Percentiles rank a stretch among this genome's conserved stretches.
Evolutionary conservation across 306 rosid genomes (phyloP).

Genomic region (Senna siamea): DNA sequence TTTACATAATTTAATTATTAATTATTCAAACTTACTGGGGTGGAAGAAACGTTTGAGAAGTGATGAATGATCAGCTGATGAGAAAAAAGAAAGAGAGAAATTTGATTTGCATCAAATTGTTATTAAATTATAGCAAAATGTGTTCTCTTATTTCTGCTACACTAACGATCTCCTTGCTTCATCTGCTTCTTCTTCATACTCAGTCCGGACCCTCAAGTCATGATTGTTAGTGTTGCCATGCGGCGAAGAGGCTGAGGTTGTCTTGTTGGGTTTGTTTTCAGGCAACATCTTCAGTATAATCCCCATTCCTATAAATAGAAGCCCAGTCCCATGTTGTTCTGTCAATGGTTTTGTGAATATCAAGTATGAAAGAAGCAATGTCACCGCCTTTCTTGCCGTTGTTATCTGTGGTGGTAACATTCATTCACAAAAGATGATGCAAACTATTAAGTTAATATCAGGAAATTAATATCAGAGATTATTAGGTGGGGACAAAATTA

Average conservation of each 20-base stretch:
- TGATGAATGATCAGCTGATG: too few relatives aligned
- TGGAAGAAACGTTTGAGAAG: too few relatives aligned
- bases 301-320: slow-evolving; percentile 87
- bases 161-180: slow-evolving; percentile 77
- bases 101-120: too few relatives aligned
- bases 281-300: slow-evolving; percentile 88
- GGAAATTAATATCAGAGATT: too few relatives aligned
- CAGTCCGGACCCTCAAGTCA: slow-evolving; percentile 34
- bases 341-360: slow-evolving; percentile 95
- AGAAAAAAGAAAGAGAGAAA: too few relatives aligned
- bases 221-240: slow-evolving; percentile 4
- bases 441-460: too few relatives aligned
- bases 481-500: too few relatives aligned
- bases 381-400: slow-evolving; percentile 95
- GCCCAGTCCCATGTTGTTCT: slow-evolving; percentile 89
- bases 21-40: too few relatives aligned
- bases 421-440: slow-evolving; percentile 1
- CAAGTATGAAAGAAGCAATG: slow-evolving; percentile 81
- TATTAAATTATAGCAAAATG: too few relatives aligned
- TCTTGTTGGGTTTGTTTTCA: slow-evolving; percentile 48
- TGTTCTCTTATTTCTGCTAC: too few relatives aligned
- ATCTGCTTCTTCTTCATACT: slow-evolving; percentile 38
- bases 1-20: too few relatives aligned
- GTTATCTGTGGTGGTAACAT: slow-evolving; percentile 61
- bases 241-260: slow-evolving; percentile 39